Percentiles rank a stretch among this genome's conserved stretches.
Conservation (phyloP, 257 asterid species). For the Nemophila menziesii region DNA sequence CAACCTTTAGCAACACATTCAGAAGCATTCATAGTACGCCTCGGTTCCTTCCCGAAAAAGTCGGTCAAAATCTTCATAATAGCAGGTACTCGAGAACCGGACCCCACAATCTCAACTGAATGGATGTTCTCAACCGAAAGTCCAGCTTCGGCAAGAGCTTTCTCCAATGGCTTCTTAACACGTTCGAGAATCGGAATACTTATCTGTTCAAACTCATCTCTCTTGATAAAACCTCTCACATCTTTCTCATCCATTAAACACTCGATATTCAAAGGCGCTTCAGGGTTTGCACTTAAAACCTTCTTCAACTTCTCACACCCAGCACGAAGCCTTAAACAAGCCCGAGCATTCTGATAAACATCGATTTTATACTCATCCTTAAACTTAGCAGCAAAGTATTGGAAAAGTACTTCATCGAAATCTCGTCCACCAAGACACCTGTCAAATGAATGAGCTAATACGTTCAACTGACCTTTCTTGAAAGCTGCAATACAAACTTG, state of each 20-base stretch:
- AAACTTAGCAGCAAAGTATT: slow-evolving; percentile 80
- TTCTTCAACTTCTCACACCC: slow-evolving; percentile 83
- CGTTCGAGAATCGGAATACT: slow-evolving; percentile 80
- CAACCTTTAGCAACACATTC: slow-evolving; percentile 94
- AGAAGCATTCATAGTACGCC: slow-evolving; percentile 97
- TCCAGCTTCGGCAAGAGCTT: slow-evolving; percentile 82
- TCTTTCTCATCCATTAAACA: slow-evolving; percentile 96
- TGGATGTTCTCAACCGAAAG: slow-evolving; percentile 48
- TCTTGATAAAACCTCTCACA: slow-evolving; percentile 78
- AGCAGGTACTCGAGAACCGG: slow-evolving; percentile 93
- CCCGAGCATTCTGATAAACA: slow-evolving; percentile 78
- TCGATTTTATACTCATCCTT: slow-evolving; percentile 91
- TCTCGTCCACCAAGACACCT: slow-evolving; percentile 90
- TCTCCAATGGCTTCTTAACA: slow-evolving; percentile 83
- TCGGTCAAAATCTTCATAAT: slow-evolving; percentile 66
- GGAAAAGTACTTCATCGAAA: slow-evolving; percentile 83
- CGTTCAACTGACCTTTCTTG: slow-evolving; percentile 90
- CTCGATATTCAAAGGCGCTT: slow-evolving; percentile 86
- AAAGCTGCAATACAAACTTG: slow-evolving; percentile 92
- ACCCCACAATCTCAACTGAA: slow-evolving; percentile 86
- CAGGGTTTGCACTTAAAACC: slow-evolving; percentile 87
- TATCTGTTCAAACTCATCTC: slow-evolving; percentile 85
- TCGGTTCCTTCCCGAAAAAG: slow-evolving; percentile 82
- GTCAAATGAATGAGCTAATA: slow-evolving; percentile 82
- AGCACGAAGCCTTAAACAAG: slow-evolving; percentile 90